Evolutionary conservation across 2,329 filamentous ascomycete species (phyloP), one percentile per base, ranked within the genome.

Genomic region (Stagonosporopsis rhizophila): DNA sequence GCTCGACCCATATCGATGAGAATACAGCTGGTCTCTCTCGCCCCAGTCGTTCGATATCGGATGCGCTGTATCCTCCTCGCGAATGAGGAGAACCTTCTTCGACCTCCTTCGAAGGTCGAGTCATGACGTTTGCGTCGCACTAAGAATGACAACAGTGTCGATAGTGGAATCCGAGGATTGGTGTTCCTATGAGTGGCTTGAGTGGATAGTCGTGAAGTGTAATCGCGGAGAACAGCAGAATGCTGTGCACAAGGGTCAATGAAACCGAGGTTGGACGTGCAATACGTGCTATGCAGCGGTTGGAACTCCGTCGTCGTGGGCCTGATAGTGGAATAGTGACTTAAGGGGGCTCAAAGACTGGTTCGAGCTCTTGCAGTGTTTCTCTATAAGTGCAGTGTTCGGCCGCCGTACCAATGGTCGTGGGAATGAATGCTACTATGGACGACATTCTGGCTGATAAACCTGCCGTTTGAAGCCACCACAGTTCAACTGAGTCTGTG

Each of bases 21-120:
- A 90, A 88, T 35, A 77, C 76, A 4, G 80, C 76, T 2, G 88
- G 88, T 4, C 88, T 80, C 66, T 87, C 80, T 51, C 87, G 81
- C 42, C 87, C 88, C 1, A 90, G 78, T 15, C 81, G 79, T 65
- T 90, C 85, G 42, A 90, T 76, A 17, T 74, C 73, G 2, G 67
- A 62, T 0, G 66, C 56, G 9, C 63, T 66, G 52, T 73, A 73
- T 20, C 61, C 58, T 39, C 39, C 53, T 25, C 53, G 40, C 6
- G 20, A 34, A 6, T 56, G 53, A 28, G 58, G 55, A 17, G 44
- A 49, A 9, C 47, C 58, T 9, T 64, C 59, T 52, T 72, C 68
- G 15, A 56, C 47, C 12, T 66, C 47, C 14, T 51, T 48, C 17
- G 44, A 25, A 19, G 34, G 30, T n/a, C 3, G 37, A 4, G 49